A percentile compares a stretch with the other conserved stretches of the same genome.
phyloP scores from a whole-genome alignment of 768 basidiomycete species.

The Leccinum barrowsii region DNA sequence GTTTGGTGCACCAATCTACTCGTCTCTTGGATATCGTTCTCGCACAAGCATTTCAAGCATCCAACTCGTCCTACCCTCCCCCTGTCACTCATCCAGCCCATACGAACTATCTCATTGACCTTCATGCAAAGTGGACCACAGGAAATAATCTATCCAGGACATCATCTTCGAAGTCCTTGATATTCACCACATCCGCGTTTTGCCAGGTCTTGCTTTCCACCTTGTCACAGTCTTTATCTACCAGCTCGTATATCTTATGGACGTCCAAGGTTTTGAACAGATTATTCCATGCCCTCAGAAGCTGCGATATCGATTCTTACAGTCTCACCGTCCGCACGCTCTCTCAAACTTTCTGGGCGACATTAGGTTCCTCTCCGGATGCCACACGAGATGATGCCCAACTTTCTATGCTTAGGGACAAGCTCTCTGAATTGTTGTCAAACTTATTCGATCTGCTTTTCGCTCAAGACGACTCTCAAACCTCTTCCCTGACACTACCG shows the following conservation, averaged over 20 bases:
- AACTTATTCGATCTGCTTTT: slow-evolving; percentile 24
- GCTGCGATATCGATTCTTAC: slow-evolving; percentile 33
- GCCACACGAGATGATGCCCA: neutral
- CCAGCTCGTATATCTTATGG: slow-evolving; percentile 40
- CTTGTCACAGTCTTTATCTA: slow-evolving; percentile 21
- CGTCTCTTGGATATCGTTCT: slow-evolving; percentile 42
- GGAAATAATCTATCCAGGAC: slow-evolving; percentile 5
- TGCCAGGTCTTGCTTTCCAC: slow-evolving; percentile 18
- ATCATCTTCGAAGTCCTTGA: neutral
- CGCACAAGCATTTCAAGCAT: slow-evolving; percentile 33
- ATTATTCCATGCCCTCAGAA: slow-evolving; percentile 32
- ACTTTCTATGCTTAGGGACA: slow-evolving; percentile 12
- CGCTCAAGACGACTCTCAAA: neutral
- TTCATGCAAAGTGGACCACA: slow-evolving; percentile 39
- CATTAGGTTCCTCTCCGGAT: neutral
- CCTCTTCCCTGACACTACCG: neutral
- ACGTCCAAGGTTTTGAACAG: slow-evolving; percentile 40
- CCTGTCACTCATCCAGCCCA: slow-evolving; percentile 44
- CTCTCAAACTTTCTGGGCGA: slow-evolving; percentile 17
- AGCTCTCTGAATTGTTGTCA: slow-evolving; percentile 20
- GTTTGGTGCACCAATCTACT: slow-evolving; percentile 41
- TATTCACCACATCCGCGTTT: slow-evolving; percentile 29
- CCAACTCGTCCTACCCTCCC: slow-evolving; percentile 20
- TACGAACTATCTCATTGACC: slow-evolving; percentile 43
- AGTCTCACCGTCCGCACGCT: slow-evolving; percentile 30